A percentile compares a stretch with the other conserved stretches of the same genome.
phyloP scores from a whole-genome alignment of 192 early-diverging fungal species.

The Podila horticola region DNA sequence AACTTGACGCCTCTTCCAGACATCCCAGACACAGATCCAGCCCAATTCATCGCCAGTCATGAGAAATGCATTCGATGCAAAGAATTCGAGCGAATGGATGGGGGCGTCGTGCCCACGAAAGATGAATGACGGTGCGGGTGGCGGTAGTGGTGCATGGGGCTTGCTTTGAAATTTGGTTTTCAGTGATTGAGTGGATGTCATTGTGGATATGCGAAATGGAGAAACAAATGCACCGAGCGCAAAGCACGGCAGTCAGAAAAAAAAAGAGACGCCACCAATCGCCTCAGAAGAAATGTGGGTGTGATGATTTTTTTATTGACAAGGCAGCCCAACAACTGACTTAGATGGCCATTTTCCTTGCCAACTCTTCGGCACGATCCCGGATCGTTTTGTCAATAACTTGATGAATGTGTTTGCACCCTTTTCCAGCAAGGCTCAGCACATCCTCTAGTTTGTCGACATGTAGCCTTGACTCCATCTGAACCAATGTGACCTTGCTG shows the following conservation, averaged over 20 bases:
- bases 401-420: conserved; percentile 72
- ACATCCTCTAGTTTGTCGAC: conserved; percentile 79
- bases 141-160: conserved; percentile 7
- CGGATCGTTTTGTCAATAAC: conserved; percentile 72
- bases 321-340: too few species aligned
- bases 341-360: conserved; percentile 50
- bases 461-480: conserved; percentile 91
- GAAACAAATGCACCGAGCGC: not conserved
- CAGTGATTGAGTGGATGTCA: not conserved
- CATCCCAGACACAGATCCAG: conserved; percentile 45
- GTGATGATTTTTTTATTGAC: too few species aligned
- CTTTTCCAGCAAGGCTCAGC: conserved; percentile 70
- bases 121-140: conserved; percentile 50
- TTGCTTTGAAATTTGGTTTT: not conserved
- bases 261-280: not conserved
- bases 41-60: conserved; percentile 45
- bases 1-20: conserved; percentile 44
- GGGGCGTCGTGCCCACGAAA: conserved; percentile 54
- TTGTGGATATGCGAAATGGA: not conserved
- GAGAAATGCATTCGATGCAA: conserved; percentile 43
- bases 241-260: not conserved
- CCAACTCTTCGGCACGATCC: conserved; percentile 57
- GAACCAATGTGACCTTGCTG: conserved; percentile 84
- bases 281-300: not conserved
- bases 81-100: conserved; percentile 47